Evolutionary conservation across 2,329 filamentous ascomycete genomes (phyloP), one percentile per base, ranked within the genome.

Genomic region (Colletotrichum theobromicola): DNA sequence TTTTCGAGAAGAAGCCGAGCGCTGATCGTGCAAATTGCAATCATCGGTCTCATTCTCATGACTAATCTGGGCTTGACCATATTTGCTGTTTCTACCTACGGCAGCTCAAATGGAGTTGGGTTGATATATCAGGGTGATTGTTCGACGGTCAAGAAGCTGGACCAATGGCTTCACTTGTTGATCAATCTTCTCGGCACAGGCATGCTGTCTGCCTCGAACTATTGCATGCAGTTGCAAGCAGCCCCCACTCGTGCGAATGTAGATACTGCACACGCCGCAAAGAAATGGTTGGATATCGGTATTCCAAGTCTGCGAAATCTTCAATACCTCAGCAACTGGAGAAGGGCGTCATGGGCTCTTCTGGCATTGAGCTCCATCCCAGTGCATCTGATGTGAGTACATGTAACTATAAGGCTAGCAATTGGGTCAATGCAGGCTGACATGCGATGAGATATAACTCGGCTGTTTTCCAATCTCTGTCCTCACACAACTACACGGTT

Each of bases 201-300:
- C 5, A 72, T 83, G 65, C 74, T 84, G 2, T 77, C 78, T 2
- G 80, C 80, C 4, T 82, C 79, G 12, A 83, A 83, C 65, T 83
- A 81, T 34, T 81, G 79, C 32, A 82, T 82, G 78, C 82, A 83
- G 65, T 67, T 80, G 1, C 79, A 80, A 15, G 77, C 77, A 4
- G 79, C 81, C 1, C 82, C 81, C 3, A 82, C 82, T 4, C 75
- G 82, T 2, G 67, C 53, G 0, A 77, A 82, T 13, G 67, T 83
- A 15, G 77, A 83, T 26, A 24, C 75, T 15, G 88, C 87, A 0
- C 90, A 91, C 79, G 66, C 76, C 0, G 75, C 79, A 53, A 79
- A 82, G 4, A 80, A 77, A 18, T 87, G 84, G 84, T 78, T 89
- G 1, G 84, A 87, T 37, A 85, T 89, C 60, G 87, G 89, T 0